These are phyloP conservation scores for Centella asiatica DNA, from an alignment of 129 eudicot genomes.

Conservation along the genomic window DNA sequence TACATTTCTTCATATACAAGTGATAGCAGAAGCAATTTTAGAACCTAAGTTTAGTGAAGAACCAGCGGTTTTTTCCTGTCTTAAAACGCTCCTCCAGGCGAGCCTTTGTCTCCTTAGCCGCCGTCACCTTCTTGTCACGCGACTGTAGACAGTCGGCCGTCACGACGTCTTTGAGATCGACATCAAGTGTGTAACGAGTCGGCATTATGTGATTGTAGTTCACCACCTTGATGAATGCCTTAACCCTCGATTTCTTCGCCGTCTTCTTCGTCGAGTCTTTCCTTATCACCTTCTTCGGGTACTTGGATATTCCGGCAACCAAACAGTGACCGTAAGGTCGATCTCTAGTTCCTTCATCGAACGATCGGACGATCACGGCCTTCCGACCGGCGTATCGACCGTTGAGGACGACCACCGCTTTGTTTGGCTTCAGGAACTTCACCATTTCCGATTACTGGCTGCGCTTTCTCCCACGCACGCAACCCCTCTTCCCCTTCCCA, in stretches of 20 bases:
- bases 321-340: conserved; percentile 1
- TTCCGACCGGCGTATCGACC: not conserved
- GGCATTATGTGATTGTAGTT: conserved; percentile 2
- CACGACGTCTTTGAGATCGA: not conserved
- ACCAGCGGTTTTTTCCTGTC: not conserved
- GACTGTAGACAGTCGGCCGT: not conserved
- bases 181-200: not conserved
- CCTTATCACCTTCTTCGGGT: conserved; percentile 1
- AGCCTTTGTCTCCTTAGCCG: not conserved
- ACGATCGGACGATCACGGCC: not conserved
- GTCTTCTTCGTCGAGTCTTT: not conserved
- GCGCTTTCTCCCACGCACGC: too few relatives aligned
- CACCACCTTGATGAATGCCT: not conserved
- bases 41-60: conserved; percentile 2
- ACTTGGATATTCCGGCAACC: not conserved
- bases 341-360: not conserved
- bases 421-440: conserved; percentile 3
- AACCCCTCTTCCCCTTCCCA: too few relatives aligned
- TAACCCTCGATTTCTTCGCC: not conserved
- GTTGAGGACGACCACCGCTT: not conserved
- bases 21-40: too few relatives aligned
- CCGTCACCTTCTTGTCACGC: not conserved
- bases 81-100: not conserved
- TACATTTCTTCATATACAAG: too few relatives aligned
- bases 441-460: not conserved